Evolutionary conservation across 371 early-diverging fungal genomes (phyloP), one percentile per base, ranked within the genome.

Genomic region (Batkoa obscura): DNA sequence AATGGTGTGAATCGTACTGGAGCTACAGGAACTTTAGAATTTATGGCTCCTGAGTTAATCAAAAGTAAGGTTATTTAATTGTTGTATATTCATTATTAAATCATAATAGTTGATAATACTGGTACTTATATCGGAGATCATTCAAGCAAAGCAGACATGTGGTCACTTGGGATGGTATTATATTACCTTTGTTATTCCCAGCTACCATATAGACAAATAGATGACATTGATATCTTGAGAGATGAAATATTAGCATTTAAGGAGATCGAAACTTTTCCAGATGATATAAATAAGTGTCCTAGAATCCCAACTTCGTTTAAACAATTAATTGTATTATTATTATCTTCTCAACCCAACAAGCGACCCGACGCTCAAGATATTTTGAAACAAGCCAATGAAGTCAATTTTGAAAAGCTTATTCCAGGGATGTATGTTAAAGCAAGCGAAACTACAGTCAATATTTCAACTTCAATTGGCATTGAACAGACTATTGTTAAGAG

Each of bases 1-100:
- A 55, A 50, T 41, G 63, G 59, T 35, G 68, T 77, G 2, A 71
- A 80, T 55, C 75, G 94, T 15, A 91, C 91, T 0, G 95, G 96
- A 0, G 90, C 90, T 0, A 94, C 96, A 0, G 96, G 94, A 2
- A 94, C 96, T 0, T 65, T 94, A n/a, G 96, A 95, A 54, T 95
- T 91, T 59, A 84, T 88, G 84, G 90, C 94, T 5, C 95, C 95
- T 0, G 92, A 88, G 58, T 73, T 84, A 6, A 33, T 64, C n/a
- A 50, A 53, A 23, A 61, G 70, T 70, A 58, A 30, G 45, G 15
- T 4, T 50, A 57, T n/a, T 51, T 17, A 51, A 39, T 43, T 30
- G 9, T 32, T 35, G 10, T 64, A 23, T 12, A 15, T n/a, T 62
- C 35, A 52, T 38, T 39, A 31, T 57, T 48, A 23, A 23, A n/a